Conservation (phyloP, 1,284 basidiomycete genomes). For the Neotropicomus parvogracilis region DNA sequence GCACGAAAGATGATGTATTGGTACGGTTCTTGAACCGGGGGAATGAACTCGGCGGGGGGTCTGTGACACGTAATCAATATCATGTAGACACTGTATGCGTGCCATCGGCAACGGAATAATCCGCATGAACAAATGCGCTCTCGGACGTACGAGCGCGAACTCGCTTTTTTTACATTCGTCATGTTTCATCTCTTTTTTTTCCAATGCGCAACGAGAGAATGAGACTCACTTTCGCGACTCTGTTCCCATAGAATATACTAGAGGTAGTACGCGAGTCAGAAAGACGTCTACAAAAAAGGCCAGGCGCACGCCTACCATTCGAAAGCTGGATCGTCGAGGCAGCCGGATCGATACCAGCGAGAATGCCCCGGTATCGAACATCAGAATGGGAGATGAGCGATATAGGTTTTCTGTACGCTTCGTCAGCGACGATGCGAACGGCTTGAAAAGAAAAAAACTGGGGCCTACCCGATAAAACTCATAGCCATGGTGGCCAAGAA, state of each 20-base stretch:
- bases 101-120: constrained; percentile 71
- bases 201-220: not conserved
- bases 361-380: constrained; percentile 84
- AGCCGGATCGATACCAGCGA: constrained; percentile 79
- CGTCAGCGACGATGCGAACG: constrained; percentile 1
- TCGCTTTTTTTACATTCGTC: constrained; percentile 59
- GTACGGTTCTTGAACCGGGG: constrained; percentile 73
- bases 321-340: constrained; percentile 84
- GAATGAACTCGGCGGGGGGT: constrained; percentile 68
- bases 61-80: constrained; percentile 38
- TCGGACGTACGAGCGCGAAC: constrained; percentile 51
- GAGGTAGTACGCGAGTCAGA: constrained; percentile 1
- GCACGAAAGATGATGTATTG: constrained; percentile 81
- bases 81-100: constrained; percentile 6
- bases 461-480: constrained; percentile 65
- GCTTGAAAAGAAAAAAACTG: not conserved
- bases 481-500: constrained; percentile 50
- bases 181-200: constrained; percentile 41
- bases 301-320: constrained; percentile 55
- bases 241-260: constrained; percentile 87
- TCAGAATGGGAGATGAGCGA: constrained; percentile 88
- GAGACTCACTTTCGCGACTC: constrained; percentile 70
- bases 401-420: constrained; percentile 69
- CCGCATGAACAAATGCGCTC: constrained; percentile 70
- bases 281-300: not conserved